Evolutionary conservation across 768 basidiomycete genomes (phyloP).

Genomic region (Mycena vulgaris): DNA sequence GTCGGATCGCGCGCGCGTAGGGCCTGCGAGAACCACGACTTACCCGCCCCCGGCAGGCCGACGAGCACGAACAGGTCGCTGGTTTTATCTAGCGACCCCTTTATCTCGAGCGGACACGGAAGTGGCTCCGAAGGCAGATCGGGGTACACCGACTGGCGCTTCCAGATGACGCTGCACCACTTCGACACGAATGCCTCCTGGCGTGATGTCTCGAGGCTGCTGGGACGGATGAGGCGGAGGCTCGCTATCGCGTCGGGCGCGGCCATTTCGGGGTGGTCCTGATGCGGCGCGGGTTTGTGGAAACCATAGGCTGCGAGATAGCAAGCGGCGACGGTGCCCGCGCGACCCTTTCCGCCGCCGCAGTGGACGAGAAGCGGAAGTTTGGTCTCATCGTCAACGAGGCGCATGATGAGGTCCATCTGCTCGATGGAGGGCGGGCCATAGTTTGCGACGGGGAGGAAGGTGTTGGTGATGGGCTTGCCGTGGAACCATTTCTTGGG

Average conservation of each 20-base stretch:
- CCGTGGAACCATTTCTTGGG: conserved; percentile 61
- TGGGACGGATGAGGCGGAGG: conserved; percentile 67
- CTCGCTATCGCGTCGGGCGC: conserved; percentile 63
- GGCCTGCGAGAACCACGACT: conserved; percentile 68
- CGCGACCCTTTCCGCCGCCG: conserved; percentile 75
- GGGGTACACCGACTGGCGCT: conserved; percentile 66
- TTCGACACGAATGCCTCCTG: conserved; percentile 73
- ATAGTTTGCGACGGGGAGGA: conserved; percentile 69
- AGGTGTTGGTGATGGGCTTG: conserved; percentile 65
- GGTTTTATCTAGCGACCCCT: conserved; percentile 54
- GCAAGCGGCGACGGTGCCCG: conserved; percentile 74
- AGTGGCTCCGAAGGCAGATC: conserved; percentile 66
- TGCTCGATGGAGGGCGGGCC: conserved; percentile 71
- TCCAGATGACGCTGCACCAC: conserved; percentile 74
- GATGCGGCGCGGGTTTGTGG: conserved; percentile 54
- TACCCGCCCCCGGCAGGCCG: conserved; percentile 75
- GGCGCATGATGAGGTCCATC: conserved; percentile 68
- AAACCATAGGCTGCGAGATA: conserved; percentile 73
- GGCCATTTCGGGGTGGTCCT: conserved; percentile 63
- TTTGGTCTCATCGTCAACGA: conserved; percentile 62
- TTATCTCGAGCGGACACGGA: conserved; percentile 61
- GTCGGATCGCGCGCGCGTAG: conserved; percentile 61
- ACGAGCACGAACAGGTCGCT: conserved; percentile 68
- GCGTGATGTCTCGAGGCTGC: conserved; percentile 69
- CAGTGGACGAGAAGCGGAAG: conserved; percentile 71